Base-by-base conservation (phyloP, 768 basidiomycete species). In the Lactifluus subvellereus region DNA sequence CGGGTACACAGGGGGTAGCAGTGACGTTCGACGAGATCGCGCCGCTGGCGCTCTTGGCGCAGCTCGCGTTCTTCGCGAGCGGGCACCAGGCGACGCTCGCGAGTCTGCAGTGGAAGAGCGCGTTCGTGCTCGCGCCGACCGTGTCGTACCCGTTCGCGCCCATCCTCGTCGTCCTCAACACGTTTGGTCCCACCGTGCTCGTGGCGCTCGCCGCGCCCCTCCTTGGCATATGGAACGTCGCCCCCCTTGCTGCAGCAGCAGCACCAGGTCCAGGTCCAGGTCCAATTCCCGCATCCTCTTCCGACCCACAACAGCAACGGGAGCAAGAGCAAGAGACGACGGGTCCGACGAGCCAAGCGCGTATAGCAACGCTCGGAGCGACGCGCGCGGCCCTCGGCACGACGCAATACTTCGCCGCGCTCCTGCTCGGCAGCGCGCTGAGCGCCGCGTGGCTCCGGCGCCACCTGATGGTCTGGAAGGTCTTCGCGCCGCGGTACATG, bases 381-480 rank as follows among this genome's bases (percentile, higher is more conserved):
- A 47, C 48, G 3, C 64, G 64, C 6, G 66, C 60, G 1, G 45
- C 51, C 1, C 76, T 56, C 75, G 74, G 83, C 0, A 74, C 87
- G n/a, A 82, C 86, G 79, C 73, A 84, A 3, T 94, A 94, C 70
- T 89, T 87, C 71, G 74, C 80, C 6, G 69, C 76, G 5, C 70
- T 94, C 27, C 73, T 92, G 1, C 69, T 94, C 4, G 87, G 89
- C 4, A 82, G 85, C 16, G 87, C 91, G 3, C 73, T 84, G 6
- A 85, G 85, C 60, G 86, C 91, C 0, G 89, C 92, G 8, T 82
- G 85, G 68, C 74, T 95, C 56, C 75, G 94, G 66, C 73, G 94
- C 50, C 94, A 98, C 72, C 73, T 97, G 66, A 97, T 97, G 94
- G 94, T 98, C 27, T 99, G 97, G 97, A 98, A 98, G 76, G 87